Evolutionary conservation across 2,329 filamentous ascomycete species (phyloP), one percentile per base, ranked within the genome.

Genomic region (Apiospora marii): DNA sequence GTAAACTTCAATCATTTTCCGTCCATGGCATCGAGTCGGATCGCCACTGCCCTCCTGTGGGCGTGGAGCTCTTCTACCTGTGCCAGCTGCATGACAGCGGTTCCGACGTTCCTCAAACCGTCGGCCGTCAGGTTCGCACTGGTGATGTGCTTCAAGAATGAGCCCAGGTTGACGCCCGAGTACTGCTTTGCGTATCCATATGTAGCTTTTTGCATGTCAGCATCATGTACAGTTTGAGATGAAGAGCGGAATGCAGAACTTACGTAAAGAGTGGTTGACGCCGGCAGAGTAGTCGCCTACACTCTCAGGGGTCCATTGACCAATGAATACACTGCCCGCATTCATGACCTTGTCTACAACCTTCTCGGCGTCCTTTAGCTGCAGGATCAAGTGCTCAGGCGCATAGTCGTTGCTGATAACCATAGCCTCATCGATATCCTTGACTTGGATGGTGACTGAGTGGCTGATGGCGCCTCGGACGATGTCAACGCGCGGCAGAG

Each of bases 111-210:
- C 77, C 89, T 89, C 74, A 99, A 86, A 30, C 96, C 96, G 78
- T 98, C 89, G 24, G 92, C 90, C 0, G 94, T 97, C 74, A 99
- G 88, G 82, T 97, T 94, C 0, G 95, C 94, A 85, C 94, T 96
- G 49, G 96, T 99, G 80, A 99, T 98, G 87, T 98, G 95, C 86
- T 99, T 99, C 82, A 98, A 90, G 84, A 98, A 99, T 2, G 96
- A 98, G 44, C 91, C 94, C 7, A 99, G 89, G 83, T 98, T 99
- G 80, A 99, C 96, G 70, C 96, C 96, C 7, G 95, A 98, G 86
- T 99, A 99, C 83, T 99, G 96, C 85, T 97, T 98, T 68, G 96
- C 96, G 79, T 97, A 99, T 53, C 96, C 96, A 80, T 98, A 99
- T 0, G 96, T 99, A 70, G 96, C 95, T 97, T 77, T 44, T 34